Percentiles rank a stretch among this genome's conserved stretches.
Conservation (phyloP, 306 rosid species). For the Pachyrhizus erosus region DNA sequence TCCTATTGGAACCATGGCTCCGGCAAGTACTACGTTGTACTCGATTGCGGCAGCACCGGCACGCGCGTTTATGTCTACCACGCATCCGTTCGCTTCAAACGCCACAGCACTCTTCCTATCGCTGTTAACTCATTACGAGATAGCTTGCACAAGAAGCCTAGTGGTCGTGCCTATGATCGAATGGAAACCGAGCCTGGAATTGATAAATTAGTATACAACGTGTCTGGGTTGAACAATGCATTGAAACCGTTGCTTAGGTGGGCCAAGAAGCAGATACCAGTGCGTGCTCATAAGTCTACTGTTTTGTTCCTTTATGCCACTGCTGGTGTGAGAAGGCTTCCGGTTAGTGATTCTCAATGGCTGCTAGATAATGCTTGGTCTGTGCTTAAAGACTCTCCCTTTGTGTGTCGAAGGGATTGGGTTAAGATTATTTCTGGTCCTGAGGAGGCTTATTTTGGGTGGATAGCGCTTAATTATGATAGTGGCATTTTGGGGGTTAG, state of each 20-base stretch:
- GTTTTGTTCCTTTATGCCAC: constrained; percentile 86
- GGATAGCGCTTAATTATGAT: constrained; percentile 92
- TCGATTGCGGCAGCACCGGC: constrained; percentile 95
- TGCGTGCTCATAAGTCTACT: constrained; percentile 67
- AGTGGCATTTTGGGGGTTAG: constrained; percentile 64
- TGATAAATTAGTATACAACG: constrained; percentile 76
- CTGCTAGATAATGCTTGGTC: constrained; percentile 87
- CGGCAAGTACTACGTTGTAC: constrained; percentile 77
- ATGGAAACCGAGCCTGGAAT: constrained; percentile 96
- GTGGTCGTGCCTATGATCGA: constrained; percentile 88
- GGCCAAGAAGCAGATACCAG: constrained; percentile 91
- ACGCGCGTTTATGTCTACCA: constrained; percentile 80
- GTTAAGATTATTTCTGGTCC: constrained; percentile 79
- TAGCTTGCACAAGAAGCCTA: constrained; percentile 49
- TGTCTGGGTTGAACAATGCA: constrained; percentile 67
- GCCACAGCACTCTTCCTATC: constrained; percentile 68
- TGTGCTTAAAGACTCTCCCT: constrained; percentile 75
- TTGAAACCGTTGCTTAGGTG: constrained; percentile 79
- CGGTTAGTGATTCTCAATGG: constrained; percentile 72
- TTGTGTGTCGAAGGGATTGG: constrained; percentile 74
- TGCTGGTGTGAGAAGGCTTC: constrained; percentile 90
- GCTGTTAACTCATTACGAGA: constrained; percentile 51
- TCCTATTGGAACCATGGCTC: constrained; percentile 74
- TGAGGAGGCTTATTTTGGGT: constrained; percentile 95
- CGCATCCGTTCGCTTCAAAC: constrained; percentile 57